Base-by-base conservation (phyloP, 1,139 yeast genomes). In the Nadsonia starkeyi-henricii region DNA sequence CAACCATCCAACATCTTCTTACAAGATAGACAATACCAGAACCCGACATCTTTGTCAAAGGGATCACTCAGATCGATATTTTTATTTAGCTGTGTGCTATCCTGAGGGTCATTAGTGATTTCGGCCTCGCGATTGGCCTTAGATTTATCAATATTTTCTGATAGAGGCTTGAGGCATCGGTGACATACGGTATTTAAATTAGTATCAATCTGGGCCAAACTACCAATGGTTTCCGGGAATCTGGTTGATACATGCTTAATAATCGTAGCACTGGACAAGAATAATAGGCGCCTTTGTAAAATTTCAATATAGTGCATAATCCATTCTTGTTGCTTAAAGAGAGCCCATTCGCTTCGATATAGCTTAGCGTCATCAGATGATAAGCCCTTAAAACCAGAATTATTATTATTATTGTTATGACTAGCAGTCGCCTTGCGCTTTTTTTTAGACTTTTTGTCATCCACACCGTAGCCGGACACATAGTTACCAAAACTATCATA, bases 21-120 rank as follows among this genome's bases (percentile, higher is more conserved):
- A 62, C 96, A 89, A 43, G 71, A 72, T 48, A 79, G 86, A 66
- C 96, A 89, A 61, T 80, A 85, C 95, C 96, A 88, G 57, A 74
- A 81, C 0, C 93, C 95, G 57, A 75, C 73, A 17, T 66, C 53
- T 5, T 49, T 46, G 15, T 47, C 49, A 9, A 23, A 20, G 17
- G 44, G 56, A 19, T 53, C 56, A 9, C 55, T 58, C 48, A 41
- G 46, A 5, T 46, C 42, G n/a, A 17, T 30, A 23, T 20, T 49
- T 47, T n/a, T 42, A 20, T 39, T 57, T 21, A 42, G 26, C 48
- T 53, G 47, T 18, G 51, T 50, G 7, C 50, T 41, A 19, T 44
- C 53, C 60, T n/a, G 53, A 56, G 55, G 56, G 63, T 33, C 47
- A 57, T 48, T 54, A 23, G 8, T 23, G 9, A 9, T 5, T 23